Percentiles rank a stretch among this genome's conserved stretches.
Evolutionary conservation across 2,329 filamentous ascomycete species (phyloP).

Genomic region (Aureobasidium sp.): DNA sequence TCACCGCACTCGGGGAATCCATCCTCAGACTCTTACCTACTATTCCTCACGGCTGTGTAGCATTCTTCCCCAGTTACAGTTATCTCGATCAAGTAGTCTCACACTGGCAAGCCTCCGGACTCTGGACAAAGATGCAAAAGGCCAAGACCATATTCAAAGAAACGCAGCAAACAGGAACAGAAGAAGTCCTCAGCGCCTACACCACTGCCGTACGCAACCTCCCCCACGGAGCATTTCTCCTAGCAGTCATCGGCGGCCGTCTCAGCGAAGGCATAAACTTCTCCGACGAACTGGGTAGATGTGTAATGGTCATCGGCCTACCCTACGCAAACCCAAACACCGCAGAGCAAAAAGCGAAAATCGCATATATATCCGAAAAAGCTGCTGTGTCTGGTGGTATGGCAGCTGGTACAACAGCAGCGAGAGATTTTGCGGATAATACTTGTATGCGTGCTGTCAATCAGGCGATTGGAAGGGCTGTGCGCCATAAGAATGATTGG

Average conservation of each 20-base stretch:
- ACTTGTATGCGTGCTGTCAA: constrained; percentile 95
- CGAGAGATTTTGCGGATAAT: constrained; percentile 83
- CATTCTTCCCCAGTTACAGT: constrained; percentile 92
- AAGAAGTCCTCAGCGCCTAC: constrained; percentile 68
- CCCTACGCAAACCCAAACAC: constrained; percentile 88
- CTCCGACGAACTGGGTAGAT: constrained; percentile 79
- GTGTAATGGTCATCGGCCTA: constrained; percentile 82
- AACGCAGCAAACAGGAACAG: constrained; percentile 40
- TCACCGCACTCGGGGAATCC: constrained; percentile 61
- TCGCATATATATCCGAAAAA: constrained; percentile 71
- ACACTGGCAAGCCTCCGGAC: constrained; percentile 30
- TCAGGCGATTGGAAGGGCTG: constrained; percentile 88
- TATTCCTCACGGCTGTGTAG: constrained; percentile 82
- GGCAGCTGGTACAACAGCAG: not conserved
- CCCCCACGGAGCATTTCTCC: constrained; percentile 59
- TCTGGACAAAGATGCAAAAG: constrained; percentile 51
- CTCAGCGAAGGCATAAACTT: constrained; percentile 99
- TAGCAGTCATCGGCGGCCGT: constrained; percentile 89
- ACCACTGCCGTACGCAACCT: constrained; percentile 48
- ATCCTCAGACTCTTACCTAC: constrained; percentile 62
- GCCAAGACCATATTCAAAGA: constrained; percentile 47
- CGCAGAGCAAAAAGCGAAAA: constrained; percentile 86
- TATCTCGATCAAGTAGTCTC: constrained; percentile 66
- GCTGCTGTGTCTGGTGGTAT: constrained; percentile 19
- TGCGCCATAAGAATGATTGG: constrained; percentile 81